These are phyloP conservation scores for Eucalyptus pauciflora DNA, from an alignment of 345 rosid genomes.

Conservation along the genomic window DNA sequence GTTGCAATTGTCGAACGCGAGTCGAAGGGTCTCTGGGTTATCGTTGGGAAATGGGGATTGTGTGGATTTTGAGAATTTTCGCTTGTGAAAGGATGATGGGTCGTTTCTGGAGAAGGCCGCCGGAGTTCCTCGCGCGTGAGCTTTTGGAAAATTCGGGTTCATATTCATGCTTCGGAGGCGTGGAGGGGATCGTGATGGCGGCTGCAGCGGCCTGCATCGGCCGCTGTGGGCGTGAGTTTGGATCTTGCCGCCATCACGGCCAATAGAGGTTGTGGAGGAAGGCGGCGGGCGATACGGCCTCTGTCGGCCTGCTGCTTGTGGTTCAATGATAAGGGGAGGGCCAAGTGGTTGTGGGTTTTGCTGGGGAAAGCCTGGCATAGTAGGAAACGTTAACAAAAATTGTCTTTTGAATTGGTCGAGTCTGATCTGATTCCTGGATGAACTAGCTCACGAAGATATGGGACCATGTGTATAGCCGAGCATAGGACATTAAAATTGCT, in stretches of 20 bases:
- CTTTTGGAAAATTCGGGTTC: background rate
- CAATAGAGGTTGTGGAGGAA: background rate
- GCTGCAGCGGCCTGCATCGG: background rate
- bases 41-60: background rate
- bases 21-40: background rate
- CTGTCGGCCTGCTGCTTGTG: background rate
- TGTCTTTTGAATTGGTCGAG: background rate
- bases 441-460: background rate
- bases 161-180: background rate
- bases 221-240: background rate
- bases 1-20: background rate
- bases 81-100: background rate
- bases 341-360: background rate
- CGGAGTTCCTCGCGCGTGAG: background rate
- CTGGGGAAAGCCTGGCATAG: background rate
- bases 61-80: background rate
- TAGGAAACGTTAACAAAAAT: background rate
- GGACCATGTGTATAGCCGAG: background rate
- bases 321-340: background rate
- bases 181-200: background rate
- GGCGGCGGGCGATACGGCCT: background rate
- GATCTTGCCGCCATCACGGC: background rate
- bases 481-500: background rate
- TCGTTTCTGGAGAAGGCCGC: background rate
- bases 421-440: background rate